Evolutionary conservation across 2,329 filamentous ascomycete genomes (phyloP).

Genomic region (Diaporthe sp.): DNA sequence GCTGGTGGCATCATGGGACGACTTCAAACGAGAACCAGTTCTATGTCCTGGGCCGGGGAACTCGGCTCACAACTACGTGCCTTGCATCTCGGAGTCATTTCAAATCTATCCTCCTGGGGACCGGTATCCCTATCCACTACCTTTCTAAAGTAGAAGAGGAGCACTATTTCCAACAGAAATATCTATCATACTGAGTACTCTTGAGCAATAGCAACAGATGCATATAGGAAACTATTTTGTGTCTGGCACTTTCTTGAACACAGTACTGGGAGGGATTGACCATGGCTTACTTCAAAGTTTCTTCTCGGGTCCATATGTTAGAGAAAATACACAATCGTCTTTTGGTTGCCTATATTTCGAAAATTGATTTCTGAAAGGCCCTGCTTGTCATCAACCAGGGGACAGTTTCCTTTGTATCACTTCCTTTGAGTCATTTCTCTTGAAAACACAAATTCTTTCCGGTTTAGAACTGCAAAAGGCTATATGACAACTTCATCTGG

Average conservation of each 20-base stretch:
- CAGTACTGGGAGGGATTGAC: not conserved
- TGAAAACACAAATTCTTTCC: not conserved
- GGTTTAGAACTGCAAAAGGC: not conserved
- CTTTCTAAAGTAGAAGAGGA: not conserved
- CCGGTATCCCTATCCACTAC: not conserved
- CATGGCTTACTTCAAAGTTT: not conserved
- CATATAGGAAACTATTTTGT: not conserved
- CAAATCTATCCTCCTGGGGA: not conserved
- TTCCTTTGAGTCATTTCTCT: not conserved
- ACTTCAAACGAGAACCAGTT: not conserved
- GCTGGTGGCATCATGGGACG: not conserved
- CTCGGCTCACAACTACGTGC: too few relatives aligned
- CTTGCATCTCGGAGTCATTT: not conserved
- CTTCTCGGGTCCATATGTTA: too few relatives aligned
- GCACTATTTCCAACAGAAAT: not conserved
- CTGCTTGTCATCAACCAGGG: not conserved
- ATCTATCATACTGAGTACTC: not conserved
- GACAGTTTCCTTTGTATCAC: too few relatives aligned
- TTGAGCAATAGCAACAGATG: not conserved
- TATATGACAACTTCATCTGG: not conserved
- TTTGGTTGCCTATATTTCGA: not conserved
- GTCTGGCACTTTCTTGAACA: not conserved
- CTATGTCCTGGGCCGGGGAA: too few relatives aligned
- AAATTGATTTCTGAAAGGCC: not conserved
- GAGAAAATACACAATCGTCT: not conserved